Conservation (phyloP, 202 grass and related monocot genomes). For the Hordeum pubiflorum region DNA sequence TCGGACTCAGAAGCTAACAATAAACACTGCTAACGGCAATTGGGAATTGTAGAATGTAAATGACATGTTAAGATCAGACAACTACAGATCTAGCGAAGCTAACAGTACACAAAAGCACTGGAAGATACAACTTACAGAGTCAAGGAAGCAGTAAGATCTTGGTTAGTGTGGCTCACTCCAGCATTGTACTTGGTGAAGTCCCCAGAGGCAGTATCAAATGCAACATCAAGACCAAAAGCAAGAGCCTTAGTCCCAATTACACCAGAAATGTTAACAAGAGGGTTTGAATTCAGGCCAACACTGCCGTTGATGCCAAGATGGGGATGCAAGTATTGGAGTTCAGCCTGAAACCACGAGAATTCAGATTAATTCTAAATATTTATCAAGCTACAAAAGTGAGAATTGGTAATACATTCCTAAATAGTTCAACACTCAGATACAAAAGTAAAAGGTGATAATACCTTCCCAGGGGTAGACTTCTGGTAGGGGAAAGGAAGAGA, state of each 20-base stretch:
- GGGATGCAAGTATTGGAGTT: slow-evolving; percentile 70
- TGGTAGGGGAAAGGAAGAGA: slow-evolving; percentile 49
- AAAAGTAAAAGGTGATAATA: slow-evolving; percentile 14
- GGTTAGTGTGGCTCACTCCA: slow-evolving; percentile 45
- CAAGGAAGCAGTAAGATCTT: slow-evolving; percentile 54
- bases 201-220: slow-evolving; percentile 62
- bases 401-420: slow-evolving; percentile 31
- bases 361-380: not conserved
- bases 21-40: not conserved
- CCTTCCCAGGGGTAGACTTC: slow-evolving; percentile 42
- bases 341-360: slow-evolving; percentile 37
- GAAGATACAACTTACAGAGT: slow-evolving; percentile 45
- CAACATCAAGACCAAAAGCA: slow-evolving; percentile 48
- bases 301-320: slow-evolving; percentile 58
- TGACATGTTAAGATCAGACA: not conserved
- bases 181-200: slow-evolving; percentile 84
- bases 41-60: not conserved
- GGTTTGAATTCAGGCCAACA: slow-evolving; percentile 65
- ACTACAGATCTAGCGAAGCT: not conserved
- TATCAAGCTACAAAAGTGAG: not conserved
- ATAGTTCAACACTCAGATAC: slow-evolving; percentile 11
- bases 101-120: not conserved
- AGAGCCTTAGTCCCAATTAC: slow-evolving; percentile 55
- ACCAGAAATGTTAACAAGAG: slow-evolving; percentile 55
- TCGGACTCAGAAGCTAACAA: not conserved